Evolutionary conservation across 139 green algal species (phyloP).

Genomic region (Coccomyxa sp.): DNA sequence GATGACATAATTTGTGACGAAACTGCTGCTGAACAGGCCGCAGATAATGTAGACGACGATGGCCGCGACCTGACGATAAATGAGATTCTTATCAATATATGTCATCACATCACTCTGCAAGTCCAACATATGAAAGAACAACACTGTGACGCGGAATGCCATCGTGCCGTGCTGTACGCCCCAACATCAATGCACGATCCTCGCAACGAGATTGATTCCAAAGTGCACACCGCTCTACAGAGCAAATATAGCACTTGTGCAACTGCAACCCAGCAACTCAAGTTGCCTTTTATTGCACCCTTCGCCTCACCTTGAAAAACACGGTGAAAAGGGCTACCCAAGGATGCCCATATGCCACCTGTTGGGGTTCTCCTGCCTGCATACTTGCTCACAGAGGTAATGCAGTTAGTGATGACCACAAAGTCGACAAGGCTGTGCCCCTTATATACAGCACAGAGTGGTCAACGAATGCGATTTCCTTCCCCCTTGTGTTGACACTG

Average conservation of each 20-base stretch:
- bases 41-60: constrained; percentile 66
- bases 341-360: constrained; percentile 37
- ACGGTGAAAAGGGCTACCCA: constrained; percentile 40
- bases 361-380: not conserved
- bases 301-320: constrained; percentile 39
- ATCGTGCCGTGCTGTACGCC: too few relatives aligned
- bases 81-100: not conserved
- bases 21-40: constrained; percentile 53
- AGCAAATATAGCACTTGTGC: not conserved
- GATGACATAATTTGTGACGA: constrained; percentile 84
- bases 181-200: not conserved
- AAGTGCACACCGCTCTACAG: too few relatives aligned
- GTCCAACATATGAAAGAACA: not conserved
- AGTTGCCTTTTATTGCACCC: not conserved
- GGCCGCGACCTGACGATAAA: constrained; percentile 36
- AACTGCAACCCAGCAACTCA: not conserved
- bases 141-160: constrained; percentile 10
- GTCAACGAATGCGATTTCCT: not conserved
- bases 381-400: not conserved
- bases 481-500: not conserved
- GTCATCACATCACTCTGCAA: not conserved
- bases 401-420: not conserved
- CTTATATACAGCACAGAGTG: not conserved
- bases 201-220: not conserved
- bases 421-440: not conserved